Base-by-base conservation (phyloP, 352 stramenopile species). In the Aphanomyces stellatus region DNA sequence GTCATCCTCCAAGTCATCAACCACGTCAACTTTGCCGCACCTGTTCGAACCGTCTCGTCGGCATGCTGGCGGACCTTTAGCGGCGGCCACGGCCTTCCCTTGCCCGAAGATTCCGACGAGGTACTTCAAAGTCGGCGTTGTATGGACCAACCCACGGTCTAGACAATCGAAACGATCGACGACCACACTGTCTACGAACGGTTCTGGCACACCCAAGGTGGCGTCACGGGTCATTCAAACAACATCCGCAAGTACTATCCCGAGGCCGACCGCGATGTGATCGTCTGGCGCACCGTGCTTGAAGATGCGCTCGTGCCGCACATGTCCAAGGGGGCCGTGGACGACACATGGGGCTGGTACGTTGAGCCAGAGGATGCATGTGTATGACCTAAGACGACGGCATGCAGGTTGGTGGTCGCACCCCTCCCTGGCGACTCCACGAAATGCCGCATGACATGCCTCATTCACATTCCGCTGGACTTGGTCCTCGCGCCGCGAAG, bases 271-370 rank as follows among this genome's bases (percentile, higher is more conserved):
- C 34, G 55, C 22, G 10, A 46, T 28, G 40, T 67, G 4, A 49
- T 57, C 17, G 34, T 60, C 17, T 67, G 60, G 60, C 40, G 60
- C 15, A 51, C 60, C n/a, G 60, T 67, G 22, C 19, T 67, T 22
- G 60, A 67, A 43, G 60, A 67, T 28, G 60, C 60, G 30, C 25
- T 67, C 2, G 28, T 59, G 2, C 60, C 60, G 6, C 41, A 67
- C 24, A 59, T 67, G 60, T 19, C 28, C 42, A 10, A 40, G n/a
- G 60, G 42, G 3, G 49, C 34, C 27, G 25, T 30, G 0, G 60
- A 51, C 5, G 30, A 57, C 15, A 30, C 48, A 17, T 67, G 49
- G 43, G 60, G 60, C 40, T 67, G 60, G 60, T 64, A 8, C 31
- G 31, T 48, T 5, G n/a, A n/a, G n/a, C n/a, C n/a, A n/a, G n/a